phyloP scores from a whole-genome alignment of 768 basidiomycete genomes.

The Gymnopilus dilepis region DNA sequence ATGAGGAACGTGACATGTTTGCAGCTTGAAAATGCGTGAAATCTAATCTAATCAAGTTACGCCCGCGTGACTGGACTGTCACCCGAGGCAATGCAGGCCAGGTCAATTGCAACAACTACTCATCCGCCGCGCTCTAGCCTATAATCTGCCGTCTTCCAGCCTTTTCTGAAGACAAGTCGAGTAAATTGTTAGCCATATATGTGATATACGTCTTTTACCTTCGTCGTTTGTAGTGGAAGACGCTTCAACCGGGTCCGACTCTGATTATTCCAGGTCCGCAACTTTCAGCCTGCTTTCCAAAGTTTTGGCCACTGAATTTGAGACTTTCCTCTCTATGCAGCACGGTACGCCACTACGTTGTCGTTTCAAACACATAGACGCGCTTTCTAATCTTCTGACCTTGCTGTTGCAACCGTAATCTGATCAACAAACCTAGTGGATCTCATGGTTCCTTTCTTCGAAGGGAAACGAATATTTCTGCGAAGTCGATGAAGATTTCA shows the following conservation, averaged over 20 bases:
- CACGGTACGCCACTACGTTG: conserved; percentile 36
- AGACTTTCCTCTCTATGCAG: conserved; percentile 25
- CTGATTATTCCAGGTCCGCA: conserved; percentile 93
- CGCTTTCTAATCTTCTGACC: background rate
- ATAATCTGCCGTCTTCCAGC: too few relatives aligned
- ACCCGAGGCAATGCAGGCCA: background rate
- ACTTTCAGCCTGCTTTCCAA: conserved; percentile 15
- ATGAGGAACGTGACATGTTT: too few relatives aligned
- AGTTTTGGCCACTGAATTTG: conserved; percentile 19
- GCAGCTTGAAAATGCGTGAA: too few relatives aligned
- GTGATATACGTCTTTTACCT: background rate
- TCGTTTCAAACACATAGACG: background rate
- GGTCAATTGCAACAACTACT: too few relatives aligned
- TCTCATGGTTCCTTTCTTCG: conserved; percentile 95
- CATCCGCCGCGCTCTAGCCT: too few relatives aligned
- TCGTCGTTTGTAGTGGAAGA: conserved; percentile 66
- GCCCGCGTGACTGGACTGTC: background rate
- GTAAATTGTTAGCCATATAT: conserved; percentile 13
- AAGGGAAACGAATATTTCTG: conserved; percentile 99
- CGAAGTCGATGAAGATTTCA: conserved; percentile 99
- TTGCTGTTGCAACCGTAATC: background rate
- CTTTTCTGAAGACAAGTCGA: conserved; percentile 20
- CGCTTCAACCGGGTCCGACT: conserved; percentile 90
- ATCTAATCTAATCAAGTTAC: background rate
- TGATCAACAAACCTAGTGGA: conserved; percentile 68